A percentile compares a stretch with the other conserved stretches of the same genome.
Conservation (phyloP, 106 monocot species). For the Dactylorhiza incarnata region DNA sequence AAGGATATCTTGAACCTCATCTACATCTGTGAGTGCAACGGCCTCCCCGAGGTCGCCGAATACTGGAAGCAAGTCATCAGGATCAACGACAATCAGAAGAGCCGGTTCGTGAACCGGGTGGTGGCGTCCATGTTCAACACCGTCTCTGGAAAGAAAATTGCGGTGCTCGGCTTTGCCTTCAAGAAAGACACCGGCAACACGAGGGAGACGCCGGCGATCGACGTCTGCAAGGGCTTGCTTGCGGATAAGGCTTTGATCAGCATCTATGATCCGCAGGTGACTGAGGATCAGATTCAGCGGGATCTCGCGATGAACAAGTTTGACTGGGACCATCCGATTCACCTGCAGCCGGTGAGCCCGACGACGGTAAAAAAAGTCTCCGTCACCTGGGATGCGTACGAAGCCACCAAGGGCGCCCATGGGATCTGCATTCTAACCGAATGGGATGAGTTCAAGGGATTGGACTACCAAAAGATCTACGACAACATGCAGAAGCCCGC, state of each 20-base stretch:
- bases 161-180: slow-evolving; percentile 31
- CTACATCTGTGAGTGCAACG: slow-evolving; percentile 62
- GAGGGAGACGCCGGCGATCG: slow-evolving; percentile 51
- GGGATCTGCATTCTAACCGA: slow-evolving; percentile 32
- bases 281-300: slow-evolving; percentile 49
- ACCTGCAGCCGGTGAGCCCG: slow-evolving; percentile 55
- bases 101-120: slow-evolving; percentile 48
- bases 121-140: slow-evolving; percentile 65
- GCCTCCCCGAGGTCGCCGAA: slow-evolving; percentile 44
- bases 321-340: slow-evolving; percentile 53
- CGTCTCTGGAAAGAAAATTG: slow-evolving; percentile 48
- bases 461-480: slow-evolving; percentile 22
- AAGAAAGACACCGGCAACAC: slow-evolving; percentile 32
- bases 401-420: slow-evolving; percentile 32
- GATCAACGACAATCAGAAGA: slow-evolving; percentile 71
- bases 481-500: no score
- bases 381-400: slow-evolving; percentile 26
- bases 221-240: slow-evolving; percentile 51
- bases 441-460: slow-evolving; percentile 31
- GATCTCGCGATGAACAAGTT: slow-evolving; percentile 48
- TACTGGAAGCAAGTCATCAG: slow-evolving; percentile 63
- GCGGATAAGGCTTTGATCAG: slow-evolving; percentile 48
- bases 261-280: slow-evolving; percentile 59
- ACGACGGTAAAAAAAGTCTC: slow-evolving; percentile 40
- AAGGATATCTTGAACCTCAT: slow-evolving; percentile 58